phyloP scores from a whole-genome alignment of 2,329 filamentous ascomycete species.

The Acrocalymma vagum region DNA sequence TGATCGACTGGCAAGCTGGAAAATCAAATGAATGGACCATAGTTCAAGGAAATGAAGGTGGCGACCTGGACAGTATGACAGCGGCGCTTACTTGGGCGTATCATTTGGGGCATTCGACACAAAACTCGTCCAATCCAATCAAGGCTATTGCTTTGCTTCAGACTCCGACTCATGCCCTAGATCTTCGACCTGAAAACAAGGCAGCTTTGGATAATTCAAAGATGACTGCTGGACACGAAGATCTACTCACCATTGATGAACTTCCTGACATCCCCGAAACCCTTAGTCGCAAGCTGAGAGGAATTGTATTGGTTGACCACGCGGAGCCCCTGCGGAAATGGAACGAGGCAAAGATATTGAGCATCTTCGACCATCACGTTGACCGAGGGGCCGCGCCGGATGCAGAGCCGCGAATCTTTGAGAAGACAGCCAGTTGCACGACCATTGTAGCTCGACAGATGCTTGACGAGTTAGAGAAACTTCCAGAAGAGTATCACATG shows the following conservation, averaged over 20 bases:
- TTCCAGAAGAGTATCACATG: slow-evolving; percentile 57
- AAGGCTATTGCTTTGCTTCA: slow-evolving; percentile 59
- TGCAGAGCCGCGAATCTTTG: slow-evolving; percentile 55
- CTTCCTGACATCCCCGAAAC: slow-evolving; percentile 58
- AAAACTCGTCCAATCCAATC: slow-evolving; percentile 52
- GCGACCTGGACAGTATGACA: slow-evolving; percentile 55
- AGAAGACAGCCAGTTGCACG: slow-evolving; percentile 55
- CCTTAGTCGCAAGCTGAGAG: slow-evolving; percentile 51
- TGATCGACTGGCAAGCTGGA: slow-evolving; percentile 58
- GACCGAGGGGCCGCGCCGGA: slow-evolving; percentile 52
- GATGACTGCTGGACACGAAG: slow-evolving; percentile 57
- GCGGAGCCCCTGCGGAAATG: slow-evolving; percentile 54
- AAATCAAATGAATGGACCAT: slow-evolving; percentile 54
- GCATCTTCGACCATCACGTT: slow-evolving; percentile 58
- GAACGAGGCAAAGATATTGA: slow-evolving; percentile 53
- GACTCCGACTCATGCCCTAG: slow-evolving; percentile 55
- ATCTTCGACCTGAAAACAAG: slow-evolving; percentile 59
- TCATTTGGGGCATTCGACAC: slow-evolving; percentile 55
- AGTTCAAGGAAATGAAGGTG: slow-evolving; percentile 57
- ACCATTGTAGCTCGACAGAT: slow-evolving; percentile 57
- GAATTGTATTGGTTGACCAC: slow-evolving; percentile 59
- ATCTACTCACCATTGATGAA: slow-evolving; percentile 58
- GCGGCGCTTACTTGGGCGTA: slow-evolving; percentile 59
- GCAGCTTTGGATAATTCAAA: slow-evolving; percentile 54
- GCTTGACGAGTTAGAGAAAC: slow-evolving; percentile 55